Evolutionary conservation across 306 rosid genomes (phyloP), one percentile per base, ranked within the genome.

Genomic region (Abrus precatorius): DNA sequence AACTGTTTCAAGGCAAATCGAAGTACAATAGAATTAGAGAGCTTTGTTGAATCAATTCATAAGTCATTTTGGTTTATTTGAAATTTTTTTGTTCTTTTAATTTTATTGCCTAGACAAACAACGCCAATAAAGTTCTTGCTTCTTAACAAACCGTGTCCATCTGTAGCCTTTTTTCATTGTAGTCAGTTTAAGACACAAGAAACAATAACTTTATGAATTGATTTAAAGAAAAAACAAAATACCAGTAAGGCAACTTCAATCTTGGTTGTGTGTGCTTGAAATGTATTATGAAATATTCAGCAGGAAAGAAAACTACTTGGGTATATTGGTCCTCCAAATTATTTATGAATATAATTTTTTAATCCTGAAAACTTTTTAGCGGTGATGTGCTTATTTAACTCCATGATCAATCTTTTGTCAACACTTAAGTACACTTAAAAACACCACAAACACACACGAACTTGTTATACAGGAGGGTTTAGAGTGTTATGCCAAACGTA

Each of bases 311-410:
- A 45, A 5, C 10, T 29, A 41, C 78, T 32, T 2, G 20, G 20
- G 20, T 20, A 20, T 44, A 7, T 61, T 30, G 43, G 32, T 75
- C 7, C 48, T 60, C 9, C 70, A 30, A 32, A 47, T 13, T 61
- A 72, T 44, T 33, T 63, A 49, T 33, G 50, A 44, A 14, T 66
- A 33, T 40, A 20, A 20, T 20, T 20, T n/a, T 74, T 47, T 76
- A 45, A 63, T 12, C 28, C 72, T 20, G 40, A 50, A 50, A 76
- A 38, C 28, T 10, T 52, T 10, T 28, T 76, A 9, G 9, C 20
- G 13, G 20, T 62, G 63, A 49, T 27, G 45, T 63, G 14, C 44
- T 29, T 59, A 12, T 12, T 43, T 41, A 27, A 34, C 59, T 49
- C 20, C 14, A 13, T 4, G 14, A 60, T 12, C 59, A 60, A 41